phyloP scores from a whole-genome alignment of 345 rosid species.

The Lepidium aucheri region DNA sequence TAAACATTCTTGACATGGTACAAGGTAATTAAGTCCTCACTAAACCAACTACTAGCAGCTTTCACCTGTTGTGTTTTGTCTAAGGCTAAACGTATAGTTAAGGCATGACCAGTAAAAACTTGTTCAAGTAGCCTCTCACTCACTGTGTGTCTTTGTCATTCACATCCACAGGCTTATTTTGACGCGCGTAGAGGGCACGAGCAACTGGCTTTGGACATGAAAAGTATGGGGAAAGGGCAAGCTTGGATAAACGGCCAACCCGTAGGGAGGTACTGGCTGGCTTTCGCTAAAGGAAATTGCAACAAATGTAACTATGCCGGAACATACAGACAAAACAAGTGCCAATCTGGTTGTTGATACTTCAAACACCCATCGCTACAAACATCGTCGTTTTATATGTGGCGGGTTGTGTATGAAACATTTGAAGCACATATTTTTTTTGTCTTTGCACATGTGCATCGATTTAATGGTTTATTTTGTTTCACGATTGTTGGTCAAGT shows the following conservation, averaged over 20 bases:
- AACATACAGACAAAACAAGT: slow-evolving; percentile 55
- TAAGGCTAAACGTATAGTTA: not conserved
- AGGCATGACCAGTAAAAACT: not conserved
- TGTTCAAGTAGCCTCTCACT: not conserved
- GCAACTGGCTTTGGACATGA: slow-evolving; percentile 79
- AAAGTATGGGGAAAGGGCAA: slow-evolving; percentile 97
- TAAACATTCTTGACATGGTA: slow-evolving; percentile 64
- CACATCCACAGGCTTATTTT: slow-evolving; percentile 48
- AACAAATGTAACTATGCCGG: slow-evolving; percentile 56
- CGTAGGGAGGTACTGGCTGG: slow-evolving; percentile 90
- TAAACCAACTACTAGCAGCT: not conserved
- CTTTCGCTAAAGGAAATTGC: slow-evolving; percentile 72
- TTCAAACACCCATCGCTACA: too few relatives aligned
- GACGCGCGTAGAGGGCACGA: slow-evolving; percentile 63
- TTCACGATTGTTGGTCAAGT: too few relatives aligned
- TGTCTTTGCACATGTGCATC: too few relatives aligned
- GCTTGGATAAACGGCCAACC: slow-evolving; percentile 90
- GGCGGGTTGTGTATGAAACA: too few relatives aligned
- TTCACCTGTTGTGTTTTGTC: not conserved
- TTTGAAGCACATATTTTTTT: too few relatives aligned
- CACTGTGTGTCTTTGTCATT: not conserved
- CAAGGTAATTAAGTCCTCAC: slow-evolving; percentile 42
- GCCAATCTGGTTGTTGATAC: slow-evolving; percentile 78
- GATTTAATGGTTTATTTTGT: too few relatives aligned
- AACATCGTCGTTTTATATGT: too few relatives aligned